Conservation (phyloP, 129 eudicot species). For the Silybum marianum region DNA sequence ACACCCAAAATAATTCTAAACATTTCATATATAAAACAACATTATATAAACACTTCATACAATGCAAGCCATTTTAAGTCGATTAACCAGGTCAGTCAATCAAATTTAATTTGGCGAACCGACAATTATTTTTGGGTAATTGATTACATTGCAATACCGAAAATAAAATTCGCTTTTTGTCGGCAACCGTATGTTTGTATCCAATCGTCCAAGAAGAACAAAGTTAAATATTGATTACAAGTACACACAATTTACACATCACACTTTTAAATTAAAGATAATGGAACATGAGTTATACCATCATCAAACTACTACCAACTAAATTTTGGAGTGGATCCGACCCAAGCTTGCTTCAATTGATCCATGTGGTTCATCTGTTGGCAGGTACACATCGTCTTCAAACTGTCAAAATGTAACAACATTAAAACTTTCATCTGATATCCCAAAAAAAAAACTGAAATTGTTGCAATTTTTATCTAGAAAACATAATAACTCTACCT, state of each 20-base stretch:
- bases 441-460: neutral
- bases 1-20: too few species aligned
- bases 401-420: constrained; percentile 53
- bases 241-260: constrained; percentile 25
- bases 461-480: neutral
- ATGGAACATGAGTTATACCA: constrained; percentile 4
- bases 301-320: constrained; percentile 41
- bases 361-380: constrained; percentile 99
- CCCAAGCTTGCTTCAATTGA: constrained; percentile 90
- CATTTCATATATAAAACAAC: too few species aligned
- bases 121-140: neutral
- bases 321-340: constrained; percentile 70
- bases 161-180: neutral
- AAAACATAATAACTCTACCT: constrained; percentile 52
- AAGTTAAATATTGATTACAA: neutral
- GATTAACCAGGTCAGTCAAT: neutral
- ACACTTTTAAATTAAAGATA: neutral
- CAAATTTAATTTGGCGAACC: neutral
- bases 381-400: constrained; percentile 87
- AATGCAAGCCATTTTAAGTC: neutral
- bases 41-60: too few species aligned
- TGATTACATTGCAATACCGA: neutral
- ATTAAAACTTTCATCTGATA: neutral
- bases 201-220: neutral
- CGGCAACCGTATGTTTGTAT: neutral